Base-by-base conservation (phyloP, 768 basidiomycete genomes). In the Termitomyces sp. region DNA sequence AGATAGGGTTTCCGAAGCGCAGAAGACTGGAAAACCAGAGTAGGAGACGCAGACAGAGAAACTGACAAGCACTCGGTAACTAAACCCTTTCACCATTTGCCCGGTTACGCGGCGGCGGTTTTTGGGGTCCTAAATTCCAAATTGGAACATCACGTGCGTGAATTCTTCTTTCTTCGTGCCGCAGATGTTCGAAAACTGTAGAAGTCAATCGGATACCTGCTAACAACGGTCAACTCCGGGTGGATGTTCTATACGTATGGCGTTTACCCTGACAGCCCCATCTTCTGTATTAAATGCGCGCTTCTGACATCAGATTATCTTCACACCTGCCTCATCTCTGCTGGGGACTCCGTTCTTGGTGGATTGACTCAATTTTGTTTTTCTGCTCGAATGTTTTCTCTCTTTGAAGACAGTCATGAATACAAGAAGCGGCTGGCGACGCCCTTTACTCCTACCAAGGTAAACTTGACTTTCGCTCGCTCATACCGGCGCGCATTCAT, bases 381-480 rank as follows among this genome's bases (percentile, higher is more conserved):
- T 3, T 4, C 30, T 30, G n/a, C n/a, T n/a, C n/a, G n/a, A n/a
- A 71, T 71, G 68, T 40, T 64, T 13, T 68, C 68, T 36, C 57
- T 76, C 5, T 75, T 76, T 54, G 58, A 67, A 13, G 78, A 79
- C 60, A 66, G 75, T 40, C 74, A 74, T 30, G 79, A 81, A 67
- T 81, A 78, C 65, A 59, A 68, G 57, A 69, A 69, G 60, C 71
- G 79, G n/a, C 69, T 71, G 39, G 67, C 69, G 48, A 78, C 73
- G 22, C 77, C 77, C 0, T 80, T 77, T 68, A 71, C 59, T 33
- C 77, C 77, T 5, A 71, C 75, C 3, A 71, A 72, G 61, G 77
- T 75, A 43, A 24, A 64, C 55, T 30, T 50, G 42, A 43, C 30
- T 30, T 30, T 7, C 30, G 30, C 30, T 30, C 7, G 7, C 30